These are phyloP conservation scores for Paracoccidioides brasiliensis DNA, from an alignment of 2,329 filamentous ascomycete genomes.

Conservation along the genomic window DNA sequence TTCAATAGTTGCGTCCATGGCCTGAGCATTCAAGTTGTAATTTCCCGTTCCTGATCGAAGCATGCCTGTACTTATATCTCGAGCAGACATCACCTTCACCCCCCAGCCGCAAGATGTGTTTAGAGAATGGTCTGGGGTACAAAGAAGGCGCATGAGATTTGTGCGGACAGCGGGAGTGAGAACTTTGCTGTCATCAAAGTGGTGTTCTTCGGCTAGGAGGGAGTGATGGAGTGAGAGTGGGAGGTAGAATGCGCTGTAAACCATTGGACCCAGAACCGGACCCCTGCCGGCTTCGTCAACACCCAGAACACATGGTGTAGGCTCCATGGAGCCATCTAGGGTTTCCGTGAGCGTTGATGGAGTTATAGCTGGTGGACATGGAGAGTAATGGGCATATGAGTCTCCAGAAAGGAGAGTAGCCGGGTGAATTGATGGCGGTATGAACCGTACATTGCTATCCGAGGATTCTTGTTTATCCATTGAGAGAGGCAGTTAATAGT, in stretches of 20 bases:
- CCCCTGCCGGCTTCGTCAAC: conserved; percentile 91
- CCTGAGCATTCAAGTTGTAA: conserved; percentile 94
- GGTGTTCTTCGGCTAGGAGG: conserved; percentile 64
- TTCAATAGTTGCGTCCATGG: conserved; percentile 77
- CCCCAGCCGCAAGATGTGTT: conserved; percentile 68
- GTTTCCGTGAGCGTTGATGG: conserved; percentile 23
- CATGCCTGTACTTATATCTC: conserved; percentile 71
- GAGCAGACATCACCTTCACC: conserved; percentile 64
- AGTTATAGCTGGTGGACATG: conserved; percentile 50
- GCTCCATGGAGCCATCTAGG: conserved; percentile 21
- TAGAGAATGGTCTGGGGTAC: conserved; percentile 48
- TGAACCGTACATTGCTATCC: conserved; percentile 34
- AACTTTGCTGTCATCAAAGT: conserved; percentile 92
- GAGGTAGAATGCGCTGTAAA: conserved; percentile 59
- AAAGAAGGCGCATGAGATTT: conserved; percentile 57
- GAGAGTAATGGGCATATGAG: conserved; percentile 60
- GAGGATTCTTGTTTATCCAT: conserved; percentile 20
- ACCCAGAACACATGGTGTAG: conserved; percentile 61
- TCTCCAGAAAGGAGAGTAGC: conserved; percentile 47
- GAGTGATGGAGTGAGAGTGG: conserved; percentile 51
- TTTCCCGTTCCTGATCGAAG: conserved; percentile 41
- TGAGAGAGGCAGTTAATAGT: neutral
- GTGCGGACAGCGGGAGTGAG: conserved; percentile 70
- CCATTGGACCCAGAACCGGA: conserved; percentile 72
- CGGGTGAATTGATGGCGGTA: conserved; percentile 56